A percentile compares a stretch with the other conserved stretches of the same genome.
These are phyloP conservation scores for Pichia sp. DNA, from an alignment of 1,139 yeast species.

Conservation along the genomic window DNA sequence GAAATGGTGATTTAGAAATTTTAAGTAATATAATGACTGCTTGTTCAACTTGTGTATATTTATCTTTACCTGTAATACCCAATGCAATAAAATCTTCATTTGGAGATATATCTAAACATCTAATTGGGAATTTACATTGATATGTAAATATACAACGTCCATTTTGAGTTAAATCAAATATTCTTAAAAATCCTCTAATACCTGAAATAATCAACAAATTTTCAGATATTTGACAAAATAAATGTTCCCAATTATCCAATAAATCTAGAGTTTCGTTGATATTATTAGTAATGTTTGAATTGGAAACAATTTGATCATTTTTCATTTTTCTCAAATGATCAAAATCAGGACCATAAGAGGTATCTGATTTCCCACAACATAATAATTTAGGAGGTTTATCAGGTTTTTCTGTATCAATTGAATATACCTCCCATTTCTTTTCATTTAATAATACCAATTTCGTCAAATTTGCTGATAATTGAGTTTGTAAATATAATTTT, in stretches of 20 bases:
- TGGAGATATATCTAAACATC: conserved; percentile 69
- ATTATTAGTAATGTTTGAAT: conserved; percentile 23
- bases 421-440: conserved; percentile 67
- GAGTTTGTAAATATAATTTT: conserved; percentile 49
- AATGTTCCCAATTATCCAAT: conserved; percentile 52
- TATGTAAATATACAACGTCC: conserved; percentile 69
- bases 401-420: conserved; percentile 37
- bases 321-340: conserved; percentile 31
- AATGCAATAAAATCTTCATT: conserved; percentile 64
- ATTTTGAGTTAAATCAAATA: conserved; percentile 47
- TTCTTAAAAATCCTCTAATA: conserved; percentile 63
- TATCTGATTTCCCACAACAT: conserved; percentile 64
- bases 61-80: conserved; percentile 76
- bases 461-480: conserved; percentile 58
- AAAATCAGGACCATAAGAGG: conserved; percentile 54
- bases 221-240: conserved; percentile 59
- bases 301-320: conserved; percentile 19
- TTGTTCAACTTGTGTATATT: conserved; percentile 65
- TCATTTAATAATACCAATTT: conserved; percentile 61
- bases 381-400: conserved; percentile 48
- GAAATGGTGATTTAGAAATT: conserved; percentile 12
- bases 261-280: conserved; percentile 19
- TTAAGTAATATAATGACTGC: conserved; percentile 53
- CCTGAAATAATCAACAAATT: conserved; percentile 64
- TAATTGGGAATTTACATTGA: conserved; percentile 65